These are phyloP conservation scores for Salix suchowensis DNA, from an alignment of 345 rosid species.

Conservation along the genomic window DNA sequence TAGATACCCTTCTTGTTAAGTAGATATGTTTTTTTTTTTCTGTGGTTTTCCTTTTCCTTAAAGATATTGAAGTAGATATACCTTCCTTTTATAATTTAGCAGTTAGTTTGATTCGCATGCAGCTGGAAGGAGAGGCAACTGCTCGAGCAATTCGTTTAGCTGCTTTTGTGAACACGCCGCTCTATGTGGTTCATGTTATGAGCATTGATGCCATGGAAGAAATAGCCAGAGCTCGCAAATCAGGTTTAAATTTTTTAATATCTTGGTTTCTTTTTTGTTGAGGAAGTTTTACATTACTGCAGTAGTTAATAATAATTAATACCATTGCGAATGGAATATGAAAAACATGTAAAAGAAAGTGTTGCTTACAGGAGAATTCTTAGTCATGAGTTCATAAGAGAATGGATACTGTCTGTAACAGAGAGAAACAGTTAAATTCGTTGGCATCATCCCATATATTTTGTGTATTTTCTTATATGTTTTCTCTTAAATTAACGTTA, in stretches of 20 bases:
- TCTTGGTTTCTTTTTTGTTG: not conserved
- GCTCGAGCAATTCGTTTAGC: constrained; percentile 91
- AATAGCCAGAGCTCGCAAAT: constrained; percentile 83
- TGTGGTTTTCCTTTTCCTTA: not conserved
- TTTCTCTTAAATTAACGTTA: not conserved
- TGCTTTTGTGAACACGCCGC: constrained; percentile 81
- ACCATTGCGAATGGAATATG: not conserved
- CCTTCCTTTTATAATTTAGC: constrained; percentile 11
- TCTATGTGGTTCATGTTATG: constrained; percentile 97
- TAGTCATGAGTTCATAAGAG: not conserved
- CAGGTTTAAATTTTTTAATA: constrained; percentile 42
- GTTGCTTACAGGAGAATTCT: not conserved
- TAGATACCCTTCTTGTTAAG: not conserved
- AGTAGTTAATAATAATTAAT: not conserved
- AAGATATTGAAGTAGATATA: not conserved
- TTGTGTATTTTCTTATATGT: not conserved
- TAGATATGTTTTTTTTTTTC: not conserved
- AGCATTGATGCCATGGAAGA: constrained; percentile 99
- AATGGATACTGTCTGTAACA: not conserved
- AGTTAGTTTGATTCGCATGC: constrained; percentile 21
- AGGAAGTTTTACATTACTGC: not conserved
- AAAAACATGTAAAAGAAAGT: not conserved
- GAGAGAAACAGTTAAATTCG: not conserved
- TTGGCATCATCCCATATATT: not conserved
- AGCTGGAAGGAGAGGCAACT: constrained; percentile 98